Conservation (phyloP, 441 rosid species). For the Mallotus japonicus region DNA sequence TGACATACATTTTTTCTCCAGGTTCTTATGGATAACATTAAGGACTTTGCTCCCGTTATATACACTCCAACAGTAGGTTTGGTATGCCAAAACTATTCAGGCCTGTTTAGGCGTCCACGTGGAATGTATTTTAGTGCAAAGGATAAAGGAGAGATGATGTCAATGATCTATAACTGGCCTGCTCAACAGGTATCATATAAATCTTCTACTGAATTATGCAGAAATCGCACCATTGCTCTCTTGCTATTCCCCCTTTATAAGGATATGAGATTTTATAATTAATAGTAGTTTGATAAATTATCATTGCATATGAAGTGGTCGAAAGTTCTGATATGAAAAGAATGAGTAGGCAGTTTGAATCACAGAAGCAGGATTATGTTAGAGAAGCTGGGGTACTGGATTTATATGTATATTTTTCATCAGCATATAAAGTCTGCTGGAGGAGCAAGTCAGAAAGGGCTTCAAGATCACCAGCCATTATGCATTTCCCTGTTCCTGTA, state of each 20-base stretch:
- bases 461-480: neutral
- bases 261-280: neutral
- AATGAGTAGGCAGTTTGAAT: neutral
- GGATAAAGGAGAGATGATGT: conserved; percentile 99
- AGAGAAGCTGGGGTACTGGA: neutral
- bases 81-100: conserved; percentile 97
- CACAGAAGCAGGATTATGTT: neutral
- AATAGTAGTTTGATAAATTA: neutral
- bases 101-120: conserved; percentile 92
- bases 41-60: conserved; percentile 88
- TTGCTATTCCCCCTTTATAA: neutral
- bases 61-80: conserved; percentile 97
- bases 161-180: conserved; percentile 99
- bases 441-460: neutral
- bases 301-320: neutral
- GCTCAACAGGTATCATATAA: conserved; percentile 51
- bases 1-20: conserved; percentile 30
- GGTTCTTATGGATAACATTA: conserved; percentile 96
- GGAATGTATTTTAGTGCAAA: conserved; percentile 99
- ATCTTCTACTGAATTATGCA: conserved; percentile 11
- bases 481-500: neutral
- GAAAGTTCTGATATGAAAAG: neutral
- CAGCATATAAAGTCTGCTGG: neutral
- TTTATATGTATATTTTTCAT: neutral
- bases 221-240: neutral